Conservation (phyloP, 2,329 filamentous ascomycete species). For the Simplicillium sp. region DNA sequence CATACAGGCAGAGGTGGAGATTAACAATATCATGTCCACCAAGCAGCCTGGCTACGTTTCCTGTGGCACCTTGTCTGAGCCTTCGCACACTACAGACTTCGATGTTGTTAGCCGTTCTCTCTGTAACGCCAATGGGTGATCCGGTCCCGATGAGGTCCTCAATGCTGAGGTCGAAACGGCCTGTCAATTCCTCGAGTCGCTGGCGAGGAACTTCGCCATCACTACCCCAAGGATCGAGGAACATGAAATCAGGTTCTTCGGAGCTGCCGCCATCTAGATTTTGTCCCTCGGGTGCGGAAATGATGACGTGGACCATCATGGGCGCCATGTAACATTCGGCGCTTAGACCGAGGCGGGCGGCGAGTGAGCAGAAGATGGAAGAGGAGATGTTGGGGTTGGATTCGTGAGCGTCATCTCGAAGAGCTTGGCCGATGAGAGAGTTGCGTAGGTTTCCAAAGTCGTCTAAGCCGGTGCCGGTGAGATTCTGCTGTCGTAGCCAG, state of each 20-base stretch:
- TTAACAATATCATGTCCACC: slow-evolving; percentile 29
- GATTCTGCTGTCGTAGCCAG: slow-evolving; percentile 59
- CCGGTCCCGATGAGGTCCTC: slow-evolving; percentile 54
- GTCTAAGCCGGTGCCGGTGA: slow-evolving; percentile 57
- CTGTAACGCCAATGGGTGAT: slow-evolving; percentile 55
- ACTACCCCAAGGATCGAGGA: slow-evolving; percentile 72
- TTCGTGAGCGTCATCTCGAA: slow-evolving; percentile 63
- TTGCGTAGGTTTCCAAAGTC: slow-evolving; percentile 77
- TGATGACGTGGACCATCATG: slow-evolving; percentile 74
- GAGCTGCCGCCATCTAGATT: slow-evolving; percentile 48
- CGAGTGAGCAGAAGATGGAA: slow-evolving; percentile 77
- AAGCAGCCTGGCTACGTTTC: slow-evolving; percentile 22
- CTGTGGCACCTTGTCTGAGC: slow-evolving; percentile 15
- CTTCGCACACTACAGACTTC: slow-evolving; percentile 30
- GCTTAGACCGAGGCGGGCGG: slow-evolving; percentile 62
- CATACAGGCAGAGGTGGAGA: slow-evolving; percentile 54
- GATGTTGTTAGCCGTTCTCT: slow-evolving; percentile 70
- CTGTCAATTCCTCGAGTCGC: slow-evolving; percentile 51
- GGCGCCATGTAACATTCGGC: slow-evolving; percentile 76
- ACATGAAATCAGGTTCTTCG: slow-evolving; percentile 47
- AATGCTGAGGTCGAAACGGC: slow-evolving; percentile 30
- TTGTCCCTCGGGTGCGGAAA: slow-evolving; percentile 50
- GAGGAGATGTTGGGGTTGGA: slow-evolving; percentile 81
- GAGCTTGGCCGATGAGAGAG: slow-evolving; percentile 75
- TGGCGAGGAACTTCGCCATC: slow-evolving; percentile 54